Base-by-base conservation (phyloP, 2,329 filamentous ascomycete genomes). In the Cyclaneusma minus region DNA sequence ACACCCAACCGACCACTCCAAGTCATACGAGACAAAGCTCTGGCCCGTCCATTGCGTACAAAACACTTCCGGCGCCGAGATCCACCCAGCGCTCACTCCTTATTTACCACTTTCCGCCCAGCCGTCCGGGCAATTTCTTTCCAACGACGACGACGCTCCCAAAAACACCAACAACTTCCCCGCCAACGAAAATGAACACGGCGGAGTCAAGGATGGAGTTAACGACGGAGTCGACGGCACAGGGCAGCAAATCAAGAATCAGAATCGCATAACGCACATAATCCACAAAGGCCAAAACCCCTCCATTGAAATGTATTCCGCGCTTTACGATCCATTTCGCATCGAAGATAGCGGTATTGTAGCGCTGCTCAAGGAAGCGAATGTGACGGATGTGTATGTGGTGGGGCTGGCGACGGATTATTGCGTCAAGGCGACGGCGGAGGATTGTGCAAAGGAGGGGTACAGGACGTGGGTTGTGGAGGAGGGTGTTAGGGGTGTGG, bases 31-130 rank as follows among this genome's bases (percentile, higher is more conserved):
- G 21, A 74, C 75, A 29, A 62, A 69, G 20, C 63, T 98, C 7
- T 98, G 89, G 89, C 89, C 89, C 1, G 68, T 69, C 13, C 89
- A 98, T 56, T 95, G 89, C 54, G 65, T 95, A 6, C 75, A 82
- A 43, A 60, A 60, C 22, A 81, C 79, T 0, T 49, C 58, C 1
- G 89, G 89, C 7, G 73, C 80, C 0, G 64, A 70, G 25, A 58
- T 95, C 13, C 61, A 89, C 5, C 64, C 74, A 0, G 83, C 84
- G 45, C 61, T 95, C 2, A 57, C 82, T 25, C 32, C 45, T n/a
- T n/a, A n/a, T n/a, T n/a, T n/a, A n/a, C n/a, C n/a, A n/a, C n/a
- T n/a, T n/a, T n/a, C n/a, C n/a, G n/a, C n/a, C n/a, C n/a, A n/a
- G n/a, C n/a, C n/a, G n/a, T n/a, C n/a, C n/a, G n/a, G n/a, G n/a